Base-by-base conservation (phyloP, 257 asterid species). In the Lavandula angustifolia region DNA sequence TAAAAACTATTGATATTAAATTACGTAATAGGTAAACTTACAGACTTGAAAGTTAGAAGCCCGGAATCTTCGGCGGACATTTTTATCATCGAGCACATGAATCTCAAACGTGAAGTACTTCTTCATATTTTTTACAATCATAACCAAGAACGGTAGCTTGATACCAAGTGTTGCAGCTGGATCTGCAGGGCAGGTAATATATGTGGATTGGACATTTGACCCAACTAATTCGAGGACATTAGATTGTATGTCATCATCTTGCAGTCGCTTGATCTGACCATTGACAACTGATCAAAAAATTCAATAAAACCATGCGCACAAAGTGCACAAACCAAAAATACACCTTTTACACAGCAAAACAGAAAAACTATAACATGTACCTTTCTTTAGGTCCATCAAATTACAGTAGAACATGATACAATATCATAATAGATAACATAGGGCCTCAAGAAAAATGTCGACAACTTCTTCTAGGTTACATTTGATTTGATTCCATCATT, bases 11-110 rank as follows among this genome's bases (percentile, higher is more conserved):
- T 41, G 53, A 44, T 34, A 2, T 53, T 74, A 70, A 62, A 73
- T 46, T 64, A 38, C 78, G 34, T 57, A 47, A 17, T 29, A 70
- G 91, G 62, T 54, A 66, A 79, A 87, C 96, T 89, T 87, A 89
- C 98, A 82, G 87, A 92, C 97, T 87, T 92, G 97, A 87, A 76
- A 89, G 78, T 89, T 92, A 78, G 98, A 92, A 79, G 98, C 95
- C 60, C 98, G 96, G 62, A 92, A 92, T 60, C 98, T 75, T 71
- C 98, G 73, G 64, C 98, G 88, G 75, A 92, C 98, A 65, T 89
- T 92, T 78, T 92, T 92, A 76, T 92, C 98, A 80, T 92, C 98
- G 86, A 92, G 87, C 84, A 92, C 94, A 77, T 92, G 98, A 68
- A 92, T 87, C 84, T 92, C 98, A 66, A 92, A 89, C 0, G 96